phyloP scores from a whole-genome alignment of 176 grass and related monocot species.

The Tillandsia leiboldiana region DNA sequence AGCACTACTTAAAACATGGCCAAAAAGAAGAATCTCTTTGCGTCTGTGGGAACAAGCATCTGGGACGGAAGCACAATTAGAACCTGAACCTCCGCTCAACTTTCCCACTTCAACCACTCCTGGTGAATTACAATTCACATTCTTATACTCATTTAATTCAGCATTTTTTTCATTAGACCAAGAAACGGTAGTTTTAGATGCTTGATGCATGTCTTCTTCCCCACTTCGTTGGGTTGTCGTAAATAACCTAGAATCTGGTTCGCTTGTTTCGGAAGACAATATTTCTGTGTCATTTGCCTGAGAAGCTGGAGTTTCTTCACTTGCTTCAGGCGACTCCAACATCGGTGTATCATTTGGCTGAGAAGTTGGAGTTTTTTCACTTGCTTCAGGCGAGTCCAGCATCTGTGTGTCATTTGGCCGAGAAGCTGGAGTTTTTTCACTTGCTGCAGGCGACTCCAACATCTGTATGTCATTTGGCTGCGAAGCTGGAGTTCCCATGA shows the following conservation, averaged over 20 bases:
- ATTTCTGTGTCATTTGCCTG: background rate
- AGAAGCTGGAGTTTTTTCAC: no score
- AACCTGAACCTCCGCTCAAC: background rate
- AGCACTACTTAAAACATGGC: background rate
- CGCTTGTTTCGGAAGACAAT: background rate
- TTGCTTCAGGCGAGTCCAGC: no score
- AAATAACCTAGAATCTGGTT: background rate
- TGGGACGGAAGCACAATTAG: background rate
- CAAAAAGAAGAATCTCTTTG: background rate
- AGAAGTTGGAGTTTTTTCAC: no score
- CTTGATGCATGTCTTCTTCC: background rate
- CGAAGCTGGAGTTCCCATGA: slow-evolving; percentile 16
- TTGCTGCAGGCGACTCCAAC: slow-evolving; percentile 10
- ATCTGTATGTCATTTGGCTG: slow-evolving; percentile 7
- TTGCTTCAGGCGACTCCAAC: no score
- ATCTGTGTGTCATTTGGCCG: no score
- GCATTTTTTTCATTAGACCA: background rate
- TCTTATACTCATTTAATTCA: background rate
- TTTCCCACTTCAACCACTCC: background rate
- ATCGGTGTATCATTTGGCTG: no score
- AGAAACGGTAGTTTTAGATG: background rate
- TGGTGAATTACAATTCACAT: background rate
- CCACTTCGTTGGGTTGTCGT: background rate
- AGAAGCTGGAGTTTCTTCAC: slow-evolving; percentile 13
- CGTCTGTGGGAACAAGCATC: background rate